phyloP scores from a whole-genome alignment of 495 filamentous ascomycete species.

The Lichenothelia convexa region DNA sequence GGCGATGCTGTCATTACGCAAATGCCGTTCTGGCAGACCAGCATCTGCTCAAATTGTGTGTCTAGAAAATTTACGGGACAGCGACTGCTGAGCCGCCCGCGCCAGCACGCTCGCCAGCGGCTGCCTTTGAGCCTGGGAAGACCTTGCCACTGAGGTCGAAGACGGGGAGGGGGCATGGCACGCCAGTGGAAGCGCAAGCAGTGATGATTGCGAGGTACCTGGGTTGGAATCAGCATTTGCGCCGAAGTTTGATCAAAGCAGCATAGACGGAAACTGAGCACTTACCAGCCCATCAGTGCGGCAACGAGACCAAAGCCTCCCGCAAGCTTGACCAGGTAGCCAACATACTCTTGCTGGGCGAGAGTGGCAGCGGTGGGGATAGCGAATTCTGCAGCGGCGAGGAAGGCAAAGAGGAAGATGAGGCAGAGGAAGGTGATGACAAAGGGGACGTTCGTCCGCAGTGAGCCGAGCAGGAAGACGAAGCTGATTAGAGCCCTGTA shows the following conservation, averaged over 20 bases:
- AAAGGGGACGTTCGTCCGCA: constrained; percentile 11
- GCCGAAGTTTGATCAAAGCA: neutral
- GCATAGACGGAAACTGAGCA: no score
- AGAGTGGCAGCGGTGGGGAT: constrained; percentile 3
- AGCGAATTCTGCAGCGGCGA: constrained; percentile 11
- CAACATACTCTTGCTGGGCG: constrained; percentile 5
- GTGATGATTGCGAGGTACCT: constrained; percentile 6
- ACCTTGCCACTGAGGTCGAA: constrained; percentile 7
- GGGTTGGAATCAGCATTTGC: neutral
- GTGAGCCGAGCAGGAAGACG: constrained; percentile 8
- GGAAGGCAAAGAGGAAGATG: constrained; percentile 11
- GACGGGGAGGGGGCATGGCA: constrained; percentile 6
- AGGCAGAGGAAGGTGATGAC: constrained; percentile 10
- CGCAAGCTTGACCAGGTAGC: constrained; percentile 6
- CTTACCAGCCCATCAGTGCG: constrained; percentile 11
- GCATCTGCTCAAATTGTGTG: no score
- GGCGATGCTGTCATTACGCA: no score
- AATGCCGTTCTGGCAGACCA: no score
- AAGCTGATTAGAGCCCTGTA: constrained; percentile 9
- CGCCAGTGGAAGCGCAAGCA: constrained; percentile 6
- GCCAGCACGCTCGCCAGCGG: neutral
- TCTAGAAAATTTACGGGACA: no score
- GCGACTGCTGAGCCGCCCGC: no score
- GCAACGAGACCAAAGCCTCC: constrained; percentile 12
- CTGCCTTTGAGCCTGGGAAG: constrained; percentile 1